Evolutionary conservation across 75 land plant species (phyloP).

Genomic region (Chamaecyparis obtusa): DNA sequence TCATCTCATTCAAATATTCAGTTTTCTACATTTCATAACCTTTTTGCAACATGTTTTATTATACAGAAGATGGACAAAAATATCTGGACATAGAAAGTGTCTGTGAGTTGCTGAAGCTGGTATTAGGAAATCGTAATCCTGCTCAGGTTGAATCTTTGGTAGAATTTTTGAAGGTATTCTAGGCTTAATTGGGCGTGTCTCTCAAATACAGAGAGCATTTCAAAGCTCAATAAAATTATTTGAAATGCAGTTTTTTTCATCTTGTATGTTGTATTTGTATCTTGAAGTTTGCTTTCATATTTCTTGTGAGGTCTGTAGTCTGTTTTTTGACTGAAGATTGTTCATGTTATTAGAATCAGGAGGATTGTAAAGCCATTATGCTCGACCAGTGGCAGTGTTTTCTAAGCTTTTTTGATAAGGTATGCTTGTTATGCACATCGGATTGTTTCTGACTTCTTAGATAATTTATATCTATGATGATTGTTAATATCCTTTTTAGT

Average conservation of each 20-base stretch:
- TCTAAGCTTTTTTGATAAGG: conserved; percentile 89
- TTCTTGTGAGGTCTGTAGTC: neutral
- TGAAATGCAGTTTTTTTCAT: too few relatives aligned
- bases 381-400: conserved; percentile 92
- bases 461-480: neutral
- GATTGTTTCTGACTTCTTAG: neutral
- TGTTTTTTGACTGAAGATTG: neutral
- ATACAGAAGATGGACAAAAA: conserved; percentile 67
- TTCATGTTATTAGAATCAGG: conserved; percentile 52
- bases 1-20: neutral
- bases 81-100: conserved; percentile 81
- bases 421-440: conserved; percentile 14
- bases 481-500: neutral
- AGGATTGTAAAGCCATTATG: conserved; percentile 86
- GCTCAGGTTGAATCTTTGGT: conserved; percentile 65
- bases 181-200: neutral
- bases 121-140: conserved; percentile 57
- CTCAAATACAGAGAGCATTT: too few relatives aligned
- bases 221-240: too few relatives aligned
- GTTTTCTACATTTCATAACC: neutral
- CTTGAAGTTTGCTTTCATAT: neutral
- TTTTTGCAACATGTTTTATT: neutral
- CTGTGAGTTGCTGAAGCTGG: conserved; percentile 77
- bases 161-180: conserved; percentile 70
- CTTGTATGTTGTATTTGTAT: neutral